A percentile compares a stretch with the other conserved stretches of the same genome.
Evolutionary conservation across 1,284 basidiomycete species (phyloP).

Genomic region (Fomitopsis pinicola): DNA sequence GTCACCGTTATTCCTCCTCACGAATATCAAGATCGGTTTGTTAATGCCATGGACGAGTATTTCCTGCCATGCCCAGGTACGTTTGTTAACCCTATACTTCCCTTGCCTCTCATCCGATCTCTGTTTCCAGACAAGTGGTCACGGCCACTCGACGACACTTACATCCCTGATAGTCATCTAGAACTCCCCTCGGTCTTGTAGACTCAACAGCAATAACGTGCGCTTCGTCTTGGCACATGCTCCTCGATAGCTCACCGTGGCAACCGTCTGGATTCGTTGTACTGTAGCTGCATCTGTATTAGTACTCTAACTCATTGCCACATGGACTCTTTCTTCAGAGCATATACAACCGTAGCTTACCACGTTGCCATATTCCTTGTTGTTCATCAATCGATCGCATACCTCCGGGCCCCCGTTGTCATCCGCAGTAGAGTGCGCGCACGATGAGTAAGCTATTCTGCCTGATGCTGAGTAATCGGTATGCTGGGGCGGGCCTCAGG

Average conservation of each 20-base stretch:
- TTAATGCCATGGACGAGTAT: constrained; percentile 62
- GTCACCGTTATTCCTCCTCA: constrained; percentile 68
- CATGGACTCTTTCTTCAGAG: too few relatives aligned
- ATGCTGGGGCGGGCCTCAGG: too few relatives aligned
- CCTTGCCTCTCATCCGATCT: not conserved
- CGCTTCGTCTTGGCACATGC: not conserved
- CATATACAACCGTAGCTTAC: too few relatives aligned
- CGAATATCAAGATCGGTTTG: constrained; percentile 69
- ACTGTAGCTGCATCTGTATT: not conserved
- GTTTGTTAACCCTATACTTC: constrained; percentile 12
- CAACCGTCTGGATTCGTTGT: not conserved
- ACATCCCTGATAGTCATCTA: constrained; percentile 21
- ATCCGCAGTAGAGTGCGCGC: not conserved
- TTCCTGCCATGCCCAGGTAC: constrained; percentile 68
- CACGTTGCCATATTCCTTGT: not conserved
- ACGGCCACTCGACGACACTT: constrained; percentile 27
- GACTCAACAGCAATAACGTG: not conserved
- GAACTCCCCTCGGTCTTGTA: constrained; percentile 30
- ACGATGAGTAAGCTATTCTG: not conserved
- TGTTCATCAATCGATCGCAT: not conserved
- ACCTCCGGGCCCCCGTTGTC: not conserved
- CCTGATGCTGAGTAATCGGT: not conserved
- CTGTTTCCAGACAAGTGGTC: constrained; percentile 33
- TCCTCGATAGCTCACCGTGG: not conserved
- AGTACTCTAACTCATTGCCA: not conserved